Base-by-base conservation (phyloP, 495 filamentous ascomycete species). In the Aspergillus bridgeri region DNA sequence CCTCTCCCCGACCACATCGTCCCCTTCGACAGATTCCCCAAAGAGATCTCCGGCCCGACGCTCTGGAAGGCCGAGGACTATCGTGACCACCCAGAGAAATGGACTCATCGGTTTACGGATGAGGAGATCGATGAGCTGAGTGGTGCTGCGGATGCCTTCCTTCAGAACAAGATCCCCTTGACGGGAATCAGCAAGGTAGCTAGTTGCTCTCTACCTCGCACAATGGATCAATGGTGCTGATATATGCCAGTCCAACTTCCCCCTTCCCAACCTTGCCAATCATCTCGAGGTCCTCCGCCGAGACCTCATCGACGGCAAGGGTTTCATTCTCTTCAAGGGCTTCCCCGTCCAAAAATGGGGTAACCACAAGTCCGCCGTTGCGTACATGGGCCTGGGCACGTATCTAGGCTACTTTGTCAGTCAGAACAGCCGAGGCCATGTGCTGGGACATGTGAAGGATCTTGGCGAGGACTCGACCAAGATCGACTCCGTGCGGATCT, bases 361-460 rank as follows among this genome's bases (percentile, higher is more conserved):
- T n/a, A 79, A 83, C 52, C 79, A 83, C 59, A 96, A 94, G 73
- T 88, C 84, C 13, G 91, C 91, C 21, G 84, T 89, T 24, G 91
- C 89, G 20, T 96, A 95, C 73, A 91, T 96, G 87, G 91, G 91
- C 29, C 76, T 96, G 2, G 90, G 91, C n/a, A 87, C 88, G 3
- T 84, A 93, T 64, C 78, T 96, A 4, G 91, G 91, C 38, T 91
- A 95, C 72, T 90, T 92, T 56, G 81, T 92, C 42, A 88, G 84
- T 42, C 91, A 96, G 66, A 96, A 96, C 74, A 83, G 85, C 7
- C 83, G 83, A 45, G 91, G 91, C n/a, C 91, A 96, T 69, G 88
- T 96, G 15, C 79, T 96, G 9, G 91, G 91, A 3, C 91, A 96
- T 69, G 91, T 96, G 67, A 91, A 96, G 72, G 89, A 95, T 72